These are phyloP conservation scores for Verticillium isaacii DNA, from an alignment of 2,329 filamentous ascomycete species.

Conservation along the genomic window DNA sequence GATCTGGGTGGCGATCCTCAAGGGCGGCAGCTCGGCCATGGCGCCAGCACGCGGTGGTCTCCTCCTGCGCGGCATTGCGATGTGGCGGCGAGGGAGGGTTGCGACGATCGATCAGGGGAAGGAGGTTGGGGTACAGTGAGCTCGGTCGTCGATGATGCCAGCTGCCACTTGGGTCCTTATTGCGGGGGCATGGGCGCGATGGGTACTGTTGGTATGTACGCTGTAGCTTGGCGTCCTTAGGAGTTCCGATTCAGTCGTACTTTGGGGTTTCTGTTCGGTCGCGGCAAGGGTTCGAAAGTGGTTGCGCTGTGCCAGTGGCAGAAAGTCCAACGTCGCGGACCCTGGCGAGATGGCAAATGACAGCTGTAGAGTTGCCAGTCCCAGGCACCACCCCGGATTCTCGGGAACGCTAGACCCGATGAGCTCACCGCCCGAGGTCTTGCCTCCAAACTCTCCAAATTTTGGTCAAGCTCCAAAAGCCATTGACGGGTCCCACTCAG, in stretches of 20 bases:
- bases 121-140: not conserved
- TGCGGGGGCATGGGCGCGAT: not conserved
- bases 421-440: constrained; percentile 1
- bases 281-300: not conserved
- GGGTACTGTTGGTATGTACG: not conserved
- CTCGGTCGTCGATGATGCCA: not conserved
- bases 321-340: not conserved
- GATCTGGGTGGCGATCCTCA: constrained; percentile 57
- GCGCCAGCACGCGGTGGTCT: constrained; percentile 56
- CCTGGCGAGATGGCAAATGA: not conserved
- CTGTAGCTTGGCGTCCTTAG: not conserved
- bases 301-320: not conserved
- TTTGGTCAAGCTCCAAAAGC: not conserved
- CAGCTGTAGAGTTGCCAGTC: not conserved
- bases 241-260: not conserved
- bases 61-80: constrained; percentile 49
- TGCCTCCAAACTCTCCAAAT: constrained; percentile 1
- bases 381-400: not conserved
- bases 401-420: not conserved
- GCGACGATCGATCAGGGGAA: not conserved
- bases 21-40: constrained; percentile 55
- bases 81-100: not conserved
- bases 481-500: not conserved
- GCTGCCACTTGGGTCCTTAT: not conserved
- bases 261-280: not conserved